These are phyloP conservation scores for Psilocybe cubensis DNA, from an alignment of 768 basidiomycete species.

Conservation along the genomic window DNA sequence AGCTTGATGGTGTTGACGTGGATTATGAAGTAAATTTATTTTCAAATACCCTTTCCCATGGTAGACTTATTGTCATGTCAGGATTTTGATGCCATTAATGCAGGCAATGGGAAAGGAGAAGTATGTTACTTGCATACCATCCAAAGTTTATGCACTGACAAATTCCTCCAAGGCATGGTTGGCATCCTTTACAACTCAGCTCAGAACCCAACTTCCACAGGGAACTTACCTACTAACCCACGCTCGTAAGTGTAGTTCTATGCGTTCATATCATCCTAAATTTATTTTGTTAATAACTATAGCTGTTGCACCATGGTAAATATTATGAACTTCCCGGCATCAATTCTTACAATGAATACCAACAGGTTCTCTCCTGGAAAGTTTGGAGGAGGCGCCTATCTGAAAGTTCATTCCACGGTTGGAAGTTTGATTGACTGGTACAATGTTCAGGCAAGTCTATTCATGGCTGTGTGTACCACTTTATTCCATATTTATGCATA, in stretches of 20 bases:
- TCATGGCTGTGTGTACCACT: neutral
- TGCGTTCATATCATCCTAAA: neutral
- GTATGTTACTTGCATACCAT: constrained; percentile 18
- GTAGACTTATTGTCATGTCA: constrained; percentile 20
- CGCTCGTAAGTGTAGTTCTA: constrained; percentile 45
- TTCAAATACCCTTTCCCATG: neutral
- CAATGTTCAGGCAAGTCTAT: constrained; percentile 47
- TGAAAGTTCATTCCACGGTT: constrained; percentile 53
- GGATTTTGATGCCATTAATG: constrained; percentile 67
- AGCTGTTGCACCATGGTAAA: constrained; percentile 12
- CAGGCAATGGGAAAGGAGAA: constrained; percentile 56
- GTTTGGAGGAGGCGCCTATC: constrained; percentile 55
- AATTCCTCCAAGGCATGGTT: constrained; percentile 47
- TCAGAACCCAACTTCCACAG: constrained; percentile 50
- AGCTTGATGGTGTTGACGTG: constrained; percentile 75
- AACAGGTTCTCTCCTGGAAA: constrained; percentile 44
- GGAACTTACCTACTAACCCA: constrained; percentile 56
- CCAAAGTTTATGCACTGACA: neutral
- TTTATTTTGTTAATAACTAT: neutral
- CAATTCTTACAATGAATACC: neutral
- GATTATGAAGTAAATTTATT: constrained; percentile 58
- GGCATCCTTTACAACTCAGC: constrained; percentile 51
- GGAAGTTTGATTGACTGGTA: constrained; percentile 70
- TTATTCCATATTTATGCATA: neutral
- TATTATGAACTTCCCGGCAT: neutral